Base-by-base conservation (phyloP, 192 early-diverging fungal species). In the Coemansia sp. region DNA sequence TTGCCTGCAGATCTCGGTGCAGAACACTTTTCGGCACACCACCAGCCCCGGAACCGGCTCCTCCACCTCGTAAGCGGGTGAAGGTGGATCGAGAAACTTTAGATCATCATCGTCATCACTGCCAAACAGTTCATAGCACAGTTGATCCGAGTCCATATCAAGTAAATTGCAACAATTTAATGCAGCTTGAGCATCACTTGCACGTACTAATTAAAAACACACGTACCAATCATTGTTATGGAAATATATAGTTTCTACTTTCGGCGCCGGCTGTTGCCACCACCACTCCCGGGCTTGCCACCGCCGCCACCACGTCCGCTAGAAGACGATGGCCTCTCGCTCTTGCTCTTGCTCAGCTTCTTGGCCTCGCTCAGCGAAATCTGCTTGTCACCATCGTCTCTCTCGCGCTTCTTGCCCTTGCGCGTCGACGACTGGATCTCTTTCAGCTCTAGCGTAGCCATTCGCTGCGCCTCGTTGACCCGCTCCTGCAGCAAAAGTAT, bases 401-500 rank as follows among this genome's bases (percentile, higher is more conserved):
- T 43, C 14, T 63, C 44, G 22, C 67, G 57, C 10, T 72, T 57
- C 52, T 80, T 67, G 29, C 78, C 70, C 65, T 82, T 83, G 1
- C 58, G 53, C 4, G 68, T 67, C 62, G 77, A 72, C 0, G 66
- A 12, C 53, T 80, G 68, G 15, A 84, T 72, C 58, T 93, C 85
- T 73, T 92, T 93, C 65, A 95, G 46, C 64, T 95, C 93, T 60
- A 93, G 80, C 40, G 87, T 88, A 8, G 94, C 95, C 37, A 91
- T 87, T 46, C 94, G 80, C 53, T 88, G 88, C 4, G 95, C 93
- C 76, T 98, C 96, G 15, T 83, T 72, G 3, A 98, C 96, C 26
- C 96, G 86, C 65, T 98, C 96, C 81, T 97, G 94, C 15, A 98
- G 76, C 65, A 97, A 34, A 84, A 98, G 61, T 24, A 97, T 90